Conservation (phyloP, 2,329 filamentous ascomycete genomes). For the Zalaria obscura region DNA sequence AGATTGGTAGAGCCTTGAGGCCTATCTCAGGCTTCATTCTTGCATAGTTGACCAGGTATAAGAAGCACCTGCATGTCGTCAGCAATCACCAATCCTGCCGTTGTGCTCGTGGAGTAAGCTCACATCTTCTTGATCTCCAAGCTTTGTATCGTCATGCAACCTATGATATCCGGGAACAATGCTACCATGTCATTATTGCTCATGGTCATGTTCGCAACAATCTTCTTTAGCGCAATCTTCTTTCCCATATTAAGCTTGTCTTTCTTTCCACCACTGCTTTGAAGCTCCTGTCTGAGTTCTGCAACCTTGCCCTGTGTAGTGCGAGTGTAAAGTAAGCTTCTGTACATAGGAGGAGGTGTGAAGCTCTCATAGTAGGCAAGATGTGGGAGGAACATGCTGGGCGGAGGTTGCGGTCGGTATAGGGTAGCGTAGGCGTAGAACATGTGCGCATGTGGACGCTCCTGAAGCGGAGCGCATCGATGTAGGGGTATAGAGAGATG, state of each 20-base stretch:
- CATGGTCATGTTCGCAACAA: constrained; percentile 99
- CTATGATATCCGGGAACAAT: constrained; percentile 87
- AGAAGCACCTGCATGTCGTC: constrained; percentile 62
- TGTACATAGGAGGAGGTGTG: constrained; percentile 12
- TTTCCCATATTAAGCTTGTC: constrained; percentile 92
- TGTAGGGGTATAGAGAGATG: not conserved
- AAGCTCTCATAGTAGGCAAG: constrained; percentile 18
- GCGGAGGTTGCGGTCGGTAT: not conserved
- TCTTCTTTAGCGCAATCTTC: constrained; percentile 98
- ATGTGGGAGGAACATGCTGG: constrained; percentile 23
- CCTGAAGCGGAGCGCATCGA: not conserved
- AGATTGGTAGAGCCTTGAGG: constrained; percentile 76
- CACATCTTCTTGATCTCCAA: constrained; percentile 99
- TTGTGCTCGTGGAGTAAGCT: constrained; percentile 14
- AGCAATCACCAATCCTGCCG: not conserved
- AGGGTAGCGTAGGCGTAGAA: not conserved
- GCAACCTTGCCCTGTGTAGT: constrained; percentile 87
- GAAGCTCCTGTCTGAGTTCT: constrained; percentile 82
- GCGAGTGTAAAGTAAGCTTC: constrained; percentile 33
- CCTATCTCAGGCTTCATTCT: constrained; percentile 89
- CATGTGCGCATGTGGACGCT: not conserved
- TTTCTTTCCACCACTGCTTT: constrained; percentile 71
- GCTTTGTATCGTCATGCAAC: constrained; percentile 86
- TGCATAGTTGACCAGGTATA: constrained; percentile 95
- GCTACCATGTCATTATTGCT: constrained; percentile 99